These are phyloP conservation scores for Trichoderma afroharzianum DNA, from an alignment of 2,329 filamentous ascomycete species.

Conservation along the genomic window DNA sequence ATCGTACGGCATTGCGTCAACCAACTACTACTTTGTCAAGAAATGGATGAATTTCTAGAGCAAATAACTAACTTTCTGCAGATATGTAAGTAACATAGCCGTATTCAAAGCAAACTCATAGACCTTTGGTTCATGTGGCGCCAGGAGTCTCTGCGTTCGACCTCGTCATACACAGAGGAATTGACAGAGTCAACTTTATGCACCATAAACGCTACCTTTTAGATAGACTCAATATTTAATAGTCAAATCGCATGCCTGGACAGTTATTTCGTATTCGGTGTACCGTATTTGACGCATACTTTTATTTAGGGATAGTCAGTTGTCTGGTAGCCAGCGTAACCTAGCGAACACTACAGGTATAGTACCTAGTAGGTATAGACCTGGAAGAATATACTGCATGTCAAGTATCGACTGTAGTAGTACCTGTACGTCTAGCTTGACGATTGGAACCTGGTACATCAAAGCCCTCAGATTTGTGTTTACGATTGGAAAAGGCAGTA, in stretches of 20 bases:
- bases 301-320: not conserved
- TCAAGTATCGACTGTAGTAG: not conserved
- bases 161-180: not conserved
- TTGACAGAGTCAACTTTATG: not conserved
- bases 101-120: not conserved
- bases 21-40: not conserved
- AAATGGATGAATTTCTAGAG: not conserved
- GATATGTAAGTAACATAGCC: not conserved
- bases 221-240: not conserved
- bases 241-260: not conserved
- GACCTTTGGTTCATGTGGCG: not conserved
- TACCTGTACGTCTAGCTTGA: not conserved
- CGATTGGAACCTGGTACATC: not conserved
- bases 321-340: not conserved
- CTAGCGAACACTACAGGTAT: not conserved
- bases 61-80: not conserved
- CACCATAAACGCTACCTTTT: accelerated
- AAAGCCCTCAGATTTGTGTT: not conserved
- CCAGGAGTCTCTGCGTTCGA: not conserved
- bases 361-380: not conserved
- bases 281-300: not conserved
- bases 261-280: not conserved
- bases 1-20: not conserved
- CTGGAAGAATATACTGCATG: not conserved
- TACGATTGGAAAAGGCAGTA: not conserved